Base-by-base conservation (phyloP, 2,329 filamentous ascomycete genomes). In the Canariomyces notabilis region DNA sequence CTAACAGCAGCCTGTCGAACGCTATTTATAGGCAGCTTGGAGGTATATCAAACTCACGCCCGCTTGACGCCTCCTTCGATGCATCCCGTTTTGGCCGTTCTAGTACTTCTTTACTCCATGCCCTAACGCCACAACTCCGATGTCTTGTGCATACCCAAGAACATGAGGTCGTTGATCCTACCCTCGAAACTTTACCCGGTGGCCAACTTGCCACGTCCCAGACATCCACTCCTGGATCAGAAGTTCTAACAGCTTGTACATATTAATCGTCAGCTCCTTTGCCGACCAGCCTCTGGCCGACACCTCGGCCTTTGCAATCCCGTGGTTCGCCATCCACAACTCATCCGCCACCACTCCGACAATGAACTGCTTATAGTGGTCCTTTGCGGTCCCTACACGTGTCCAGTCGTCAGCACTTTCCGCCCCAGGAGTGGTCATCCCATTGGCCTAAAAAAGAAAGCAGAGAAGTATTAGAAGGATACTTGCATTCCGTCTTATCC, bases 341-440 rank as follows among this genome's bases (percentile, higher is more conserved):
- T 51, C 49, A 16, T 51, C 49, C 7, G 49, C 42, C 26, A 49
- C 42, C 5, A 51, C 42, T 1, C 49, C 36, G 16, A 51, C 32
- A 5, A 51, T 41, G 16, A 51, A 51, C 16, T 51, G 42, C 32
- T 51, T 51, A 26, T 51, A 51, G 18, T 51, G 49, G 8, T 51
- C 46, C 22, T 29, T 42, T 2, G 39, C 45, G 1, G 45, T 37
- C 45, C 49, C 48, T 50, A 20, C 8, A 12, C 11, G 6, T 15
- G 15, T n/a, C 14, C 15, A 33, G 35, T 39, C 19, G 34, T 11
- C 16, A 37, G 14, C 31, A 6, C 15, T 5, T 33, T 33, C 31
- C 31, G 6, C 31, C 31, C 6, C n/a, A n/a, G n/a, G n/a, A n/a
- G n/a, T n/a, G n/a, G n/a, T n/a, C n/a, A n/a, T n/a, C 31, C 14